A percentile compares a stretch with the other conserved stretches of the same genome.
Evolutionary conservation across 148 eudicot genomes (phyloP).

Genomic region (Rhododendron henanense): DNA sequence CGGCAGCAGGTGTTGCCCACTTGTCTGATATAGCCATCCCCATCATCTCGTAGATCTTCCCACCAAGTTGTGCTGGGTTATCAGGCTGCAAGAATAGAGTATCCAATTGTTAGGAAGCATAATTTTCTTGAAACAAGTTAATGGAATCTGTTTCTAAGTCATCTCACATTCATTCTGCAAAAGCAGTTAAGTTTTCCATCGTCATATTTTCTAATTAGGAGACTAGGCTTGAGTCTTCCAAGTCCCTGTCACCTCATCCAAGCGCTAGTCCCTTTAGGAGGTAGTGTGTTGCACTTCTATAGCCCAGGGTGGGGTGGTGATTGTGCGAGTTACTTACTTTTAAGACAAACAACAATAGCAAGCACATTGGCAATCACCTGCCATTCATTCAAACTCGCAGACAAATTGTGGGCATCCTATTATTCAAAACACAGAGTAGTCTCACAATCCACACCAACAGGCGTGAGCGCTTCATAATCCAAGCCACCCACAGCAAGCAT

Average conservation of each 20-base stretch:
- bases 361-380: background rate
- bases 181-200: background rate
- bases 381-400: background rate
- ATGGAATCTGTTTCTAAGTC: background rate
- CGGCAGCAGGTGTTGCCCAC: conserved; percentile 34
- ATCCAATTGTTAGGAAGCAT: background rate
- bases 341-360: background rate
- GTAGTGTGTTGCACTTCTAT: background rate
- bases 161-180: background rate
- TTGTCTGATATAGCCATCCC: conserved; percentile 64
- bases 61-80: conserved; percentile 86
- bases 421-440: background rate
- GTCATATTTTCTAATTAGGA: too few relatives aligned
- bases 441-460: background rate
- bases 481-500: background rate
- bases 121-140: background rate
- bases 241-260: background rate
- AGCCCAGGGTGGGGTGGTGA: background rate
- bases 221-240: background rate
- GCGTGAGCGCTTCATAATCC: background rate
- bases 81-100: conserved; percentile 63
- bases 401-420: background rate
- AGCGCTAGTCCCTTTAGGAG: background rate
- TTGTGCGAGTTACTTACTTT: too few relatives aligned
- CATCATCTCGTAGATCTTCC: conserved; percentile 96